Evolutionary conservation across 2,329 filamentous ascomycete genomes (phyloP), one percentile per base, ranked within the genome.

Genomic region (Alternaria brassicae): DNA sequence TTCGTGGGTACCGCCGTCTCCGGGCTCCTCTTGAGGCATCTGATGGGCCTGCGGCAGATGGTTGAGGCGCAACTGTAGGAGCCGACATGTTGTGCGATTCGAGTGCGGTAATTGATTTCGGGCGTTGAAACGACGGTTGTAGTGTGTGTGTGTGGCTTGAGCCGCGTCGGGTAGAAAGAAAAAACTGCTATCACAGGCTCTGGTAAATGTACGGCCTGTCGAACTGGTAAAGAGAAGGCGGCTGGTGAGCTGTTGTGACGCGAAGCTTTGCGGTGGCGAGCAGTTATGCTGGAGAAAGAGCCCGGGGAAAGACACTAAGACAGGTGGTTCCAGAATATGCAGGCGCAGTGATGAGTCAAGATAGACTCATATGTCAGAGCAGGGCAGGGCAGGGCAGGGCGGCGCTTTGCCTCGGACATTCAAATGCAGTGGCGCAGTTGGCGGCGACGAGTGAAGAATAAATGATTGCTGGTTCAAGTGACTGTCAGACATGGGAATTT

Each of bases 151-250:
- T n/a, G n/a, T n/a, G 45, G 23, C 32, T 34, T 53, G 44, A 21
- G 37, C 28, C 48, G 30, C 28, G 28, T 21, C 27, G 45, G 15
- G 15, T 34, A 15, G 40, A 47, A 44, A 47, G 15, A 19, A 55
- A 55, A 59, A n/a, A 28, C 13, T 44, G 48, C 36, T 47, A 32
- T 7, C 49, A 9, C 62, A 72, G 68, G 72, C 73, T 69, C 69
- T 64, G 25, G 49, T 66, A 71, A 70, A 62, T 73, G 64, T 74
- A 60, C 34, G 70, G 69, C 73, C 69, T 68, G 69, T 21, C 60
- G 55, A 76, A 76, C 66, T 56, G 45, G 44, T 55, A 63, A 57
- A 49, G 58, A 70, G 30, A 61, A 49, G 59, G 42, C 28, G 44
- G 39, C 7, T 13, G 19, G 39, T 19, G 17, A 28, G 40, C 21